Evolutionary conservation across 1,139 yeast genomes (phyloP).

Genomic region (Spencermartinsiella ligniputridi): DNA sequence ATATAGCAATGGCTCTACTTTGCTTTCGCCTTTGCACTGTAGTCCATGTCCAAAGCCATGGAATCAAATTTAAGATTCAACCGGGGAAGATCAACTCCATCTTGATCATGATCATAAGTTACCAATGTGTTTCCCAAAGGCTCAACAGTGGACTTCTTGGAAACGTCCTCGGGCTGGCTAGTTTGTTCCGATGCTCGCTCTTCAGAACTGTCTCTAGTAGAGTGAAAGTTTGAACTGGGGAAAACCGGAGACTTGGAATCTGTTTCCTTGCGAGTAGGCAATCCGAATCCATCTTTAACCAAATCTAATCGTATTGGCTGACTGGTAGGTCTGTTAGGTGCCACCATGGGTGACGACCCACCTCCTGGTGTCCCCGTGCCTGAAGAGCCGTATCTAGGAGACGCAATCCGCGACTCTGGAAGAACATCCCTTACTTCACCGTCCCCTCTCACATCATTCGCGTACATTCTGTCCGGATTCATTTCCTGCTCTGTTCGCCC

Average conservation of each 20-base stretch:
- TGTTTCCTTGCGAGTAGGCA: neutral
- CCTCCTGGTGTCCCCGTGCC: neutral
- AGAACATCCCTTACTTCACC: neutral
- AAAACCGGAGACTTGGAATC: neutral
- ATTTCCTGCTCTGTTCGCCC: constrained; percentile 78
- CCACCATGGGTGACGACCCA: neutral
- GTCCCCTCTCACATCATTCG: neutral
- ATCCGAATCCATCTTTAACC: neutral
- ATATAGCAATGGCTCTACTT: neutral
- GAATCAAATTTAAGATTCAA: constrained; percentile 12
- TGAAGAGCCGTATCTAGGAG: neutral
- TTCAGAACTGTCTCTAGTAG: neutral
- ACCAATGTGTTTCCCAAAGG: constrained; percentile 16
- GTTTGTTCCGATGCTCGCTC: neutral
- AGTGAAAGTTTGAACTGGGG: neutral
- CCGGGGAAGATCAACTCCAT: constrained; percentile 6
- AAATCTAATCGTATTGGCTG: neutral
- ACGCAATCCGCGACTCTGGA: neutral
- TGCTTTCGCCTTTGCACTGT: neutral
- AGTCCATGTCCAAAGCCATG: constrained; percentile 12
- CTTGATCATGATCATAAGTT: constrained; percentile 10
- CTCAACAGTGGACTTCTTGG: neutral
- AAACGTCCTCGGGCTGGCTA: neutral
- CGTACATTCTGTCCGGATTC: constrained; percentile 40
- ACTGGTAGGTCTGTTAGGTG: neutral